Evolutionary conservation across 208 protist species (phyloP), one percentile per base, ranked within the genome.

Genomic region (Leishmania lainsoni): DNA sequence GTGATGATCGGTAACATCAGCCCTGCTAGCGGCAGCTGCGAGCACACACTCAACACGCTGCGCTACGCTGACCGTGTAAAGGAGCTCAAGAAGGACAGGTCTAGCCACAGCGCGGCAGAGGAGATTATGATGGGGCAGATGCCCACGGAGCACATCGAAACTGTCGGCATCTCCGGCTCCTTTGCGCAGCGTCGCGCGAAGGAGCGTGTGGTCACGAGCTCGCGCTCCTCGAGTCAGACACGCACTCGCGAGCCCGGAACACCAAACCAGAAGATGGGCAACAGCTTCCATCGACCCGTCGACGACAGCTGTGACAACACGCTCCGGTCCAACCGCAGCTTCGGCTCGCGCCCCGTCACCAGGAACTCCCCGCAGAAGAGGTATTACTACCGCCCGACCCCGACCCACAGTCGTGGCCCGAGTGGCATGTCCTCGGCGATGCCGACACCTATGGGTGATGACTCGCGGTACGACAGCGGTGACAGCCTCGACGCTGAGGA

Each of bases 1-100:
- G 91, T 99, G 56, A 97, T 99, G 95, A 98, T 99, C 76, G 97
- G 93, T 76, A 98, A 94, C 73, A 90, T 99, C 76, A 92, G 94
- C 63, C 98, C 98, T 2, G 90, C 90, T 9, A 90, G 89, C 72
- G 91, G 89, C 74, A 94, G 92, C 86, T 95, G 90, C 79, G 91
- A 97, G 81, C 90, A 97, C 80, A 94, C 94, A 20, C 87, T 93
- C 61, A 94, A 92, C 83, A 97, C 94, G 51, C 88, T 97, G 61
- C 93, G 90, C 75, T 97, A 95, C 81, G 94, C 94, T n/a, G 90
- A 90, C 68, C 91, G 92, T 42, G 94, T 96, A 16, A 99, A 99
- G 84, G 97, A 99, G 87, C 91, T 98, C 35, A 96, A 97, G 87
- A 97, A 97, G 87, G 93, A 97, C 82, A 94, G 93, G 76, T 94